Percentiles rank a stretch among this genome's conserved stretches.
phyloP scores from a whole-genome alignment of 495 filamentous ascomycete species.

The Penicillium tannophilum region DNA sequence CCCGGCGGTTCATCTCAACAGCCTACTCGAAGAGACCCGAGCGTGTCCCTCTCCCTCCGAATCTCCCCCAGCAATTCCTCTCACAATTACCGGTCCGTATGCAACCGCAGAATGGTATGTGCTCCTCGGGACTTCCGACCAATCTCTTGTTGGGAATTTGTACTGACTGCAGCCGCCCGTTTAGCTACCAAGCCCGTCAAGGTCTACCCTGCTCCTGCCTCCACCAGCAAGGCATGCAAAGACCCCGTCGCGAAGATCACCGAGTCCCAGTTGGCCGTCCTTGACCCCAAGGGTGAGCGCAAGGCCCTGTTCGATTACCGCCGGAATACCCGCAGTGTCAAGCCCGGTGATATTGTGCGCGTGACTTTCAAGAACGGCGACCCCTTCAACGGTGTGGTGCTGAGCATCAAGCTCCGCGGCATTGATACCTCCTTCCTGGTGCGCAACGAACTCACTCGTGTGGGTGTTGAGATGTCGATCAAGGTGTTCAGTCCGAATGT shows the following conservation, averaged over 20 bases:
- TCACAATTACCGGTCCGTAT: slow-evolving; percentile 45
- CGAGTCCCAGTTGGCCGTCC: slow-evolving; percentile 62
- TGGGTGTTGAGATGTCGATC: slow-evolving; percentile 97
- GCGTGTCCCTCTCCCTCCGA: slow-evolving; percentile 40
- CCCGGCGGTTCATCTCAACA: slow-evolving; percentile 44
- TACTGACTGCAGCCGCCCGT: slow-evolving; percentile 23
- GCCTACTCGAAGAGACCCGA: slow-evolving; percentile 39
- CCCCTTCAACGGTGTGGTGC: slow-evolving; percentile 83
- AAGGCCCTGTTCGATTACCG: slow-evolving; percentile 76
- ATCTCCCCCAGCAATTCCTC: slow-evolving; percentile 44
- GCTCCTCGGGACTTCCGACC: background rate
- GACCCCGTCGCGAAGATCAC: slow-evolving; percentile 66
- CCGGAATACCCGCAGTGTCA: slow-evolving; percentile 69
- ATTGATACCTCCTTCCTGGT: slow-evolving; percentile 85
- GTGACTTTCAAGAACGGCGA: slow-evolving; percentile 80
- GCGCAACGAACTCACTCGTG: slow-evolving; percentile 75
- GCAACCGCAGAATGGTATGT: slow-evolving; percentile 40
- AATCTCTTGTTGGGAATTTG: background rate
- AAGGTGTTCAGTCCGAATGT: slow-evolving; percentile 92
- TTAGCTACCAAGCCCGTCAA: slow-evolving; percentile 50
- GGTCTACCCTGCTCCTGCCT: slow-evolving; percentile 55
- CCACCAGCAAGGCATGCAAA: slow-evolving; percentile 45
- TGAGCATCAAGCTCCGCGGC: slow-evolving; percentile 81
- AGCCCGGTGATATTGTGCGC: slow-evolving; percentile 86
- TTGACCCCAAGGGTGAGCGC: slow-evolving; percentile 84